A percentile compares a stretch with the other conserved stretches of the same genome.
phyloP scores from a whole-genome alignment of 2,329 filamentous ascomycete genomes.

The Tolypocladium pustulatum region DNA sequence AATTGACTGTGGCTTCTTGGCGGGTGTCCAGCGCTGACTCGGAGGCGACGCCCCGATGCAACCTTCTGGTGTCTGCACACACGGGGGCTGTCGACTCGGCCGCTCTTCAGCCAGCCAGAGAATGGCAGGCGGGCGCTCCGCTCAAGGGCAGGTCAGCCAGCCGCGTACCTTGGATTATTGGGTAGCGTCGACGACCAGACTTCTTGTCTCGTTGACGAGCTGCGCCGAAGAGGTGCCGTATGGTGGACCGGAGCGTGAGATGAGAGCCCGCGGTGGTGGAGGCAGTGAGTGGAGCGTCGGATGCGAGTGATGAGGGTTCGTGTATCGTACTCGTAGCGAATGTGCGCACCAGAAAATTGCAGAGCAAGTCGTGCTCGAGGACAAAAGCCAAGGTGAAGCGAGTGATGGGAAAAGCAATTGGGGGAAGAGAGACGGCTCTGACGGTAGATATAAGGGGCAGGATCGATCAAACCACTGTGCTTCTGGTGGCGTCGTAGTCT shows the following conservation, averaged over 20 bases:
- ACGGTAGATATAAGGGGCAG: background rate
- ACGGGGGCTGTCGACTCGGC: no score
- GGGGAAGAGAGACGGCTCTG: background rate
- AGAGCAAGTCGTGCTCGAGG: background rate
- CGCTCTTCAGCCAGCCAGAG: background rate
- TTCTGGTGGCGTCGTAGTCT: background rate
- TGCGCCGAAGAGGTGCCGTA: background rate
- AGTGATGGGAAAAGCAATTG: background rate
- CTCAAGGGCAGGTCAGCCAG: no score
- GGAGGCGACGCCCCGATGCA: background rate
- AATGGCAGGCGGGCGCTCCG: background rate
- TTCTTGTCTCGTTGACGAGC: no score
- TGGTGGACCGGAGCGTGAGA: background rate
- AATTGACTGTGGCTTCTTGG: background rate
- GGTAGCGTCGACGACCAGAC: no score
- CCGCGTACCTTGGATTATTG: no score
- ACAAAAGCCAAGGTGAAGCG: background rate
- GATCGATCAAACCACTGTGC: background rate
- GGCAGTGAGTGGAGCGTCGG: background rate
- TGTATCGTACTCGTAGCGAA: background rate
- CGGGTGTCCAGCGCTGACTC: background rate
- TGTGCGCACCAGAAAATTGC: no score
- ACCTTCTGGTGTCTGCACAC: background rate
- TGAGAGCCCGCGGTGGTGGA: background rate
- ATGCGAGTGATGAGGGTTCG: background rate